Evolutionary conservation across 192 early-diverging fungal species (phyloP), one percentile per base, ranked within the genome.

Genomic region (Linnemannia exigua): DNA sequence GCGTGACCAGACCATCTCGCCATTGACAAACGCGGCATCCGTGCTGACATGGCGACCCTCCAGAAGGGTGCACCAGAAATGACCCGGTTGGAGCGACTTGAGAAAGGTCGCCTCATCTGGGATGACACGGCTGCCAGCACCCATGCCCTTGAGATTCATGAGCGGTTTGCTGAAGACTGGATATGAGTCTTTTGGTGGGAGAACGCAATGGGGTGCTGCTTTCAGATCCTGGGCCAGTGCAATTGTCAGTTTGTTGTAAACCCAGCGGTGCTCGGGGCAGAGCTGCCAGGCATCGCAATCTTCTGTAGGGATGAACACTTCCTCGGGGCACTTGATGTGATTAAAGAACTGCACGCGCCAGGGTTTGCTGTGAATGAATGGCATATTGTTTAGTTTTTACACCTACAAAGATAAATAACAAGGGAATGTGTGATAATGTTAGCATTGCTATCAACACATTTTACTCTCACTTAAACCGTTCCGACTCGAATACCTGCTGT

Each of bases 151-250:
- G 41, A 72, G 47, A 31, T 72, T 72, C 48, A 72, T 72, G 28
- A 72, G 38, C 33, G 71, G 71, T 48, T 72, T 72, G 47, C 71
- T 72, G 19, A 72, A 72, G 28, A 72, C 71, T 14, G 71, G 71
- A 31, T 47, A 72, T 11, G 22, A 44, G 22, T 12, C 51, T 16
- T 36, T 36, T 31, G 71, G 71, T 50, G 71, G 47, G 47, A 35
- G 14, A 25, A 72, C 48, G 22, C 71, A n/a, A 46, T 72, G 71
- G 19, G 71, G 71, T 31, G 71, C 71, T 17, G 71, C 71, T 17
- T 52, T 2, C 48, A 52, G 48, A 19, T 33, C 71, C 28, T 72
- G 71, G 31, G 48, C n/a, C 48, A 72, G 28, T n/a, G 48, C 71
- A 8, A 51, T 31, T 11, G 71, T 46, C 71, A 72, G 31, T 28